A percentile compares a stretch with the other conserved stretches of the same genome.
Evolutionary conservation across 306 rosid species (phyloP).

Genomic region (Gillenia trifoliata): DNA sequence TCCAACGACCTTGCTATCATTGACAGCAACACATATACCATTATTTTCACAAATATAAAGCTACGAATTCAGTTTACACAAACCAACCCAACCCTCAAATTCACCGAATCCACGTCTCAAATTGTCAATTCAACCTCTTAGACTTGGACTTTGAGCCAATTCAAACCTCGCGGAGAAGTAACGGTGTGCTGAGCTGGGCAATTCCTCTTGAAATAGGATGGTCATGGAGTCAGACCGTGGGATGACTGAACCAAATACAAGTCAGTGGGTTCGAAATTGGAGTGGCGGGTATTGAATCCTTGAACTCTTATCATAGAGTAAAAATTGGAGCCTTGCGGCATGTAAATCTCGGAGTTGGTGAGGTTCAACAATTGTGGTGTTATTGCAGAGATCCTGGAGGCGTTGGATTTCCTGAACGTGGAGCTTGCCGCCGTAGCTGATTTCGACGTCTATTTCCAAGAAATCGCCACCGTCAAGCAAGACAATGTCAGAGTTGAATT

Average conservation of each 20-base stretch:
- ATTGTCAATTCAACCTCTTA: no score
- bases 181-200: conserved; percentile 18
- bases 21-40: no score
- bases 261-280: conserved; percentile 69
- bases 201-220: conserved; percentile 79
- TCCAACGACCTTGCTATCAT: no score
- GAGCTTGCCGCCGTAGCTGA: conserved; percentile 86
- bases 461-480: conserved; percentile 85
- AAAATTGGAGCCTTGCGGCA: conserved; percentile 87
- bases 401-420: conserved; percentile 92
- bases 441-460: conserved; percentile 84
- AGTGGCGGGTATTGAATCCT: conserved; percentile 52
- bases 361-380: conserved; percentile 92
- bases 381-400: conserved; percentile 50
- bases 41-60: no score
- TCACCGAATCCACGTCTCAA: no score
- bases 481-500: conserved; percentile 89
- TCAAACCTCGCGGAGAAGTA: conserved; percentile 26
- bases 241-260: conserved; percentile 82
- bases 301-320: conserved; percentile 87
- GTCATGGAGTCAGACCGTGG: conserved; percentile 75
- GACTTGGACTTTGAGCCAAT: no score
- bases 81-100: no score
- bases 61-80: no score
- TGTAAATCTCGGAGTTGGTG: conserved; percentile 93